Conservation (phyloP, 1,284 basidiomycete genomes). For the Trametes pubescens region DNA sequence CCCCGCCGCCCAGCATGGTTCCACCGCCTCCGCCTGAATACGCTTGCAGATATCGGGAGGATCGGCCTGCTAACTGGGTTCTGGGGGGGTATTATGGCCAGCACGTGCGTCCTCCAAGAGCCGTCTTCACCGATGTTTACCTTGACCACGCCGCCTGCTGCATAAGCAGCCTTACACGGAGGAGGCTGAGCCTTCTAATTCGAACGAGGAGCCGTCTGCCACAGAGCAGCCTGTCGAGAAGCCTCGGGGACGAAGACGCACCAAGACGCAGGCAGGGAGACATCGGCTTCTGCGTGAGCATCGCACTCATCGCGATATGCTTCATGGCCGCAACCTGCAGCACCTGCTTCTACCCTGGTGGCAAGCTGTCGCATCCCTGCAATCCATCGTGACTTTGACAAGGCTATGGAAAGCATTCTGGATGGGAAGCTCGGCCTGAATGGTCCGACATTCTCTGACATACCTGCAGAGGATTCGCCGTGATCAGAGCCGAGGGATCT, state of each 20-base stretch:
- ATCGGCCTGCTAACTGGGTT: conserved; percentile 54
- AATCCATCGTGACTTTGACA: no score
- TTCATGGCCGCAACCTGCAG: conserved; percentile 58
- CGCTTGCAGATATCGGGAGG: conserved; percentile 65
- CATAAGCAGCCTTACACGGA: conserved; percentile 57
- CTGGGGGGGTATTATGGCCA: conserved; percentile 68
- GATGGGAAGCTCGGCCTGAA: no score
- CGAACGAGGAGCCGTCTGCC: conserved; percentile 43
- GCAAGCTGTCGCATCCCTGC: conserved; percentile 57
- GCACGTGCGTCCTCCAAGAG: conserved; percentile 42
- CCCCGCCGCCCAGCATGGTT: conserved; percentile 55
- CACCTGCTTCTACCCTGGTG: conserved; percentile 69
- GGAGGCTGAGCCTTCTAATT: conserved; percentile 54
- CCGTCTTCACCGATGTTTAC: no score
- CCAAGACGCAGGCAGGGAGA: conserved; percentile 57
- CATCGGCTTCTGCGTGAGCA: background rate
- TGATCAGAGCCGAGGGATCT: no score
- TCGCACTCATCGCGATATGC: conserved; percentile 20
- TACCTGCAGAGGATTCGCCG: no score
- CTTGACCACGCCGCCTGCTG: conserved; percentile 31
- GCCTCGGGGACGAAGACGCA: conserved; percentile 68
- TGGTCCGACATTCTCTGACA: no score
- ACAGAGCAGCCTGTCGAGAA: conserved; percentile 46
- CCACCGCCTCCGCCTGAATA: conserved; percentile 50
- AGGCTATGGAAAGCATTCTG: no score